Base-by-base conservation (phyloP, 306 rosid species). In the Hippophae rhamnoides region DNA sequence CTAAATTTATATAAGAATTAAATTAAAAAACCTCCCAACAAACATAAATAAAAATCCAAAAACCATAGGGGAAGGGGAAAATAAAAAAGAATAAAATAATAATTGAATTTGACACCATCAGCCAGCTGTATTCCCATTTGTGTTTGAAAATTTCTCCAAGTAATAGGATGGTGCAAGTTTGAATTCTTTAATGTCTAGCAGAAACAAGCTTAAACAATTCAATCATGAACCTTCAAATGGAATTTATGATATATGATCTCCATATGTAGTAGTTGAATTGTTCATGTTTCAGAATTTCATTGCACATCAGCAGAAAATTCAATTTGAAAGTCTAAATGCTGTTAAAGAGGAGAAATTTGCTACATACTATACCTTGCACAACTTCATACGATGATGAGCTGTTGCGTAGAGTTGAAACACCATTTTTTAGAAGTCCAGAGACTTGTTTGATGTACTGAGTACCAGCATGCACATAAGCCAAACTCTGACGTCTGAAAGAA, bases 391-490 rank as follows among this genome's bases (percentile, higher is more conserved):
- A 86, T 7, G 99, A 79, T 41, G 99, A 78, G 73, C 76, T 89
- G 70, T 58, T 86, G 51, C 99, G 86, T 23, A 93, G 76, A 60
- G 90, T 89, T 53, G 90, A 86, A 48, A 82, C 99, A 43, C 99
- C 85, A 64, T 77, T 79, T 84, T 89, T 93, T 40, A 93, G 69
- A 45, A 93, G 89, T 59, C 93, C 93, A 51, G 99, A 88, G 51
- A 93, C 97, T 64, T 93, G 99, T 61, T 86, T 87, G 66, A 93
- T 72, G 61, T 93, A 93, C 54, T 76, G 85, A 62, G 89, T 84
- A 70, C 99, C 86, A 47, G 99, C 99, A 52, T 89, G 94, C 76
- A 89, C 81, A 64, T 93, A 93, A 10, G 95, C 97, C 80, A 93
- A 66, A 75, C 99, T 89, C 66, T 86, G 93, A 43, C 79, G 86